Percentiles rank a stretch among this genome's conserved stretches.
phyloP scores from a whole-genome alignment of 2,329 filamentous ascomycete species.

The Eutypa lata region DNA sequence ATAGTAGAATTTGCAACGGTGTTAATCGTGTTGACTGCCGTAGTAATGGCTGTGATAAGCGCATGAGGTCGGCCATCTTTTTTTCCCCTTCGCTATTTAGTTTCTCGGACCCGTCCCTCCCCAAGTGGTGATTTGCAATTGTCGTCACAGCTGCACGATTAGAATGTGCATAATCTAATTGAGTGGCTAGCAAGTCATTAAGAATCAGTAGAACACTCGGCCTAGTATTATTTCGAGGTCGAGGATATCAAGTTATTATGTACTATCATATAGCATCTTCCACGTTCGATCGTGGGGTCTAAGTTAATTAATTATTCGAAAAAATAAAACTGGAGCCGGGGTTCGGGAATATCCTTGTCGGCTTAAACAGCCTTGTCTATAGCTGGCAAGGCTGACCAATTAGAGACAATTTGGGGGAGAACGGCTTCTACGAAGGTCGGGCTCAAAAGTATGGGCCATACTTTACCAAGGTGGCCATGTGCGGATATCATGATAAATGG shows the following conservation, averaged over 20 bases:
- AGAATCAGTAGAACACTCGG: too few species aligned
- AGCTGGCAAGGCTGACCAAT: background rate
- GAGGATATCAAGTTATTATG: too few species aligned
- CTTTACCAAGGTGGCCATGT: too few species aligned
- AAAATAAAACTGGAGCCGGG: background rate
- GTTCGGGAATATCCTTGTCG: background rate
- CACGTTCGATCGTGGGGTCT: too few species aligned
- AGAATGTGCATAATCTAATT: background rate
- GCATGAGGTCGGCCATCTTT: constrained; percentile 14
- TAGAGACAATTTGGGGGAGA: background rate
- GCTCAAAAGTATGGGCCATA: too few species aligned
- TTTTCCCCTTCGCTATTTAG: background rate
- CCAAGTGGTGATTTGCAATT: too few species aligned
- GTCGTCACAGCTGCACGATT: too few species aligned
- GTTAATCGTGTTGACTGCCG: constrained; percentile 1
- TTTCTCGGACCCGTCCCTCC: background rate
- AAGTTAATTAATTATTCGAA: too few species aligned
- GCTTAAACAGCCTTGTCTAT: background rate
- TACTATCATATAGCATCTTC: too few species aligned
- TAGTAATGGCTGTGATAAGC: constrained; percentile 16
- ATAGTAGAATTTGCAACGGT: constrained; percentile 1
- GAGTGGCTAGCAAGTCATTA: background rate
- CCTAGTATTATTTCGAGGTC: too few species aligned
- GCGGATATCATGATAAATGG: too few species aligned
- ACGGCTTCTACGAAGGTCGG: too few species aligned